Evolutionary conservation across 352 stramenopile species (phyloP).

Genomic region (Phytopythium kandeliae): DNA sequence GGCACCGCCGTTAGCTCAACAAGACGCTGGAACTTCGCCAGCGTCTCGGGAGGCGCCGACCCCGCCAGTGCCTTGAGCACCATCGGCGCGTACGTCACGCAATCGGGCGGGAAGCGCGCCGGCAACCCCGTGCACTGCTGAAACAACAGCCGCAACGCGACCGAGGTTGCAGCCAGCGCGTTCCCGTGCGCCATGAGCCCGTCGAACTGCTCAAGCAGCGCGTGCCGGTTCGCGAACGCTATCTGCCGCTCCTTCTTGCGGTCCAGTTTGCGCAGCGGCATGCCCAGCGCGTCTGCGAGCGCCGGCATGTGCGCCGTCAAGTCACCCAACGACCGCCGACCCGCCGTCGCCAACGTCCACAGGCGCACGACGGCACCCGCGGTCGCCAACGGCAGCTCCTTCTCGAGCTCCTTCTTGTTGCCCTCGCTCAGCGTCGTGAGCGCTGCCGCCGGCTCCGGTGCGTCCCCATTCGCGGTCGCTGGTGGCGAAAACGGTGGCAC

Average conservation of each 20-base stretch:
- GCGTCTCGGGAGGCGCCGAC: constrained; percentile 27
- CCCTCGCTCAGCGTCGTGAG: constrained; percentile 42
- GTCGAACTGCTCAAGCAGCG: constrained; percentile 38
- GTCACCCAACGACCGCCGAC: constrained; percentile 48
- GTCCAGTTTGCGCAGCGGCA: constrained; percentile 74
- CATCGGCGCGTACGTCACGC: constrained; percentile 24
- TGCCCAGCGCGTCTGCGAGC: constrained; percentile 55
- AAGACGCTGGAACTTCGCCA: constrained; percentile 23
- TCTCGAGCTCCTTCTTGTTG: constrained; percentile 67
- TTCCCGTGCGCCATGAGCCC: constrained; percentile 5
- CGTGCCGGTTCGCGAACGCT: constrained; percentile 58
- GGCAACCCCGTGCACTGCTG: constrained; percentile 57
- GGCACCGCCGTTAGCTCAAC: constrained; percentile 9
- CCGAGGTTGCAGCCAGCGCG: constrained; percentile 8
- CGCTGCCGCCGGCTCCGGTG: background rate
- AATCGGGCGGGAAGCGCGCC: constrained; percentile 33
- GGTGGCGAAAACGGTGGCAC: constrained; percentile 28
- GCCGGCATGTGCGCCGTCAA: constrained; percentile 55
- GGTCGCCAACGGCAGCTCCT: constrained; percentile 36
- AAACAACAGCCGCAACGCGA: constrained; percentile 60
- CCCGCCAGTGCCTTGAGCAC: constrained; percentile 38
- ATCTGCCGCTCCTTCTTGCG: constrained; percentile 80
- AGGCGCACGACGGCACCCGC: constrained; percentile 48
- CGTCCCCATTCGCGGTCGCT: constrained; percentile 5
- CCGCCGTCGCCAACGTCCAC: constrained; percentile 65